Base-by-base conservation (phyloP, 129 eudicot species). In the Sambucus nigra region DNA sequence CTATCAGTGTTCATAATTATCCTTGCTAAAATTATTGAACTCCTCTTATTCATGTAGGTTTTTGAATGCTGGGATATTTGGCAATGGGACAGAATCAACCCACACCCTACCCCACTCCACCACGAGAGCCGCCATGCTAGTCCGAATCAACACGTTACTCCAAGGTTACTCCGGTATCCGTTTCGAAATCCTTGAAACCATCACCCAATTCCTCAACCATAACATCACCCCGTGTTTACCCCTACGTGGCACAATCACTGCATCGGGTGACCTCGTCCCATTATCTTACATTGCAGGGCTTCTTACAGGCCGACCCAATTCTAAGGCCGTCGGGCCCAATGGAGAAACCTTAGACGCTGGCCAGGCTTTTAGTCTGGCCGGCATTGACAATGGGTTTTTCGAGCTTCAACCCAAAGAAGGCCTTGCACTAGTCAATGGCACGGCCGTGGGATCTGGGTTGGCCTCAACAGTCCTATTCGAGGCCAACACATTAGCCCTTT, bases 141-240 rank as follows among this genome's bases (percentile, higher is more conserved):
- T 78, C 0, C 52, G 85, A 27, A 70, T 78, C 80, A 78, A 78
- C 66, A 78, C 85, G 60, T 77, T 78, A n/a, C 77, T 73, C 32
- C 85, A 78, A 42, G 85, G 85, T 10, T 78, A 78, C 74, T 73
- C 85, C 2, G 85, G 85, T 58, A 78, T 78, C 9, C 66, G 85
- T 5, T 78, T 73, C 51, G 85, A 78, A 50, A 73, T 78, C 47
- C 29, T 77, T 19, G 83, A 77, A 53, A 76, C 83, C 38, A 64
- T 77, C 18, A 60, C 84, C 24, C 72, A 73, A 46, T 35, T 79
- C 49, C 75, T 79, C 25, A 79, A 79, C 66, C 21, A 64, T 26
- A 68, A 79, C 20, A 39, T 79, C 44, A 79, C 86, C 28, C 86
- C 86, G 0, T 61, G 71, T 15, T 61, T 78, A 39, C 85, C 85